Evolutionary conservation across 768 basidiomycete genomes (phyloP), one percentile per base, ranked within the genome.

Genomic region (Gymnopilus dilepis): DNA sequence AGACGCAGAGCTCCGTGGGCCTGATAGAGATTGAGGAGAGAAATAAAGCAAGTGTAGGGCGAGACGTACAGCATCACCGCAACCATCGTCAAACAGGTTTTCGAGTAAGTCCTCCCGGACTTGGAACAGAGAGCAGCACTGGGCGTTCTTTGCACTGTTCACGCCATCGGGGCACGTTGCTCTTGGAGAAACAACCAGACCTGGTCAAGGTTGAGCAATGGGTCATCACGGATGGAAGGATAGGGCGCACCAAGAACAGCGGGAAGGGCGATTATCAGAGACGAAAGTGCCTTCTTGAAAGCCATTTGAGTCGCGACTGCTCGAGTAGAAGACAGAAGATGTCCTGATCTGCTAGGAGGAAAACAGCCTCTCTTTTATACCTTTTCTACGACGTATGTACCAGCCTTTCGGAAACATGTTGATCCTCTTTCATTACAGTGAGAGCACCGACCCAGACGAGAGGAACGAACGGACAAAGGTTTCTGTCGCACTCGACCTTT

Each of bases 1-100:
- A 78, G 63, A 33, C 77, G 70, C 30, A 78, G 71, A 31, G 75
- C 67, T 45, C 73, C 69, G 47, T 72, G 73, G 42, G 60, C 74
- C 73, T 71, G 42, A n/a, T 34, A 33, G 40, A 37, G n/a, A 11
- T 78, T 12, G 81, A n/a, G 15, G 5, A 43, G 34, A 52, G 19
- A 30, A 5, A 6, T 12, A 33, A 11, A 8, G 12, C 26, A 30
- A 1, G 12, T 57, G 28, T 21, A 12, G 52, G 26, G 40, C 2
- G 6, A 12, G 3, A 54, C 52, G n/a, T 26, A 54, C 52, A 5
- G 30, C 13, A 8, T 73, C 72, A 28, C 71, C 74, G 47, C 75
- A 76, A 53, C 71, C 70, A 24, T 65, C 67, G 22, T 74, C 73
- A 53, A 76, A 76, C 4, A 71, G 60, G 52, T 70, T 67, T 40